A percentile compares a stretch with the other conserved stretches of the same genome.
phyloP scores from a whole-genome alignment of 108 stramenopile species.

The Cyclotella baltica region DNA sequence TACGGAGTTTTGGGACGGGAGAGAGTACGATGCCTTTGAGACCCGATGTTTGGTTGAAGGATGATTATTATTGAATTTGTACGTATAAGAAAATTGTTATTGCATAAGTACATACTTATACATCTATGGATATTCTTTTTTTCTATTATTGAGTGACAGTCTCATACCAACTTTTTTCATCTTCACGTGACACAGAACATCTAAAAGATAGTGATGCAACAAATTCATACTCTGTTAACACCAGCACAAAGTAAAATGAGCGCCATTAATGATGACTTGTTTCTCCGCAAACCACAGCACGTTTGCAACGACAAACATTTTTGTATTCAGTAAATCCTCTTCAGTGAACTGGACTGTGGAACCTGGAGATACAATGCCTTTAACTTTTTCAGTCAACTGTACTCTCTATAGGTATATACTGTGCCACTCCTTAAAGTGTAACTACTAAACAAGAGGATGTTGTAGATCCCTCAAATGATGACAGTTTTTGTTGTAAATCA shows the following conservation, averaged over 20 bases:
- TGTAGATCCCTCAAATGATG: neutral
- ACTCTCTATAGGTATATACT: slow-evolving; percentile 42
- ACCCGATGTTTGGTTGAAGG: slow-evolving; percentile 53
- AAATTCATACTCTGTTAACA: neutral
- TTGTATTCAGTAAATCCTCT: slow-evolving; percentile 17
- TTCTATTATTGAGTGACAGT: neutral
- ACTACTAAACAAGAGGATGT: slow-evolving; percentile 7
- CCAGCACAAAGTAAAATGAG: neutral
- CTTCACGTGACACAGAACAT: neutral
- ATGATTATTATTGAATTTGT: slow-evolving; percentile 25
- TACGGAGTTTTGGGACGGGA: slow-evolving; percentile 23
- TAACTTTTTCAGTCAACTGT: slow-evolving; percentile 19
- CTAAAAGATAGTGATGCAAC: neutral
- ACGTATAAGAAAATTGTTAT: no score
- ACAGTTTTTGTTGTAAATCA: slow-evolving; percentile 12
- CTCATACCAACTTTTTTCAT: neutral
- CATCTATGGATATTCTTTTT: neutral
- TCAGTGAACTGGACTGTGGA: slow-evolving; percentile 14
- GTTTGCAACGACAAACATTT: slow-evolving; percentile 23
- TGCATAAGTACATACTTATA: neutral
- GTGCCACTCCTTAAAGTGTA: slow-evolving; percentile 35
- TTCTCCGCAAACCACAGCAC: neutral
- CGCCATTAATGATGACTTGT: neutral
- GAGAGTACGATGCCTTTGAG: slow-evolving; percentile 35
- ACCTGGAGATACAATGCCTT: slow-evolving; percentile 12